Evolutionary conservation across 2,329 filamentous ascomycete genomes (phyloP), one percentile per base, ranked within the genome.

Genomic region (Scleromitrula shiraiana): DNA sequence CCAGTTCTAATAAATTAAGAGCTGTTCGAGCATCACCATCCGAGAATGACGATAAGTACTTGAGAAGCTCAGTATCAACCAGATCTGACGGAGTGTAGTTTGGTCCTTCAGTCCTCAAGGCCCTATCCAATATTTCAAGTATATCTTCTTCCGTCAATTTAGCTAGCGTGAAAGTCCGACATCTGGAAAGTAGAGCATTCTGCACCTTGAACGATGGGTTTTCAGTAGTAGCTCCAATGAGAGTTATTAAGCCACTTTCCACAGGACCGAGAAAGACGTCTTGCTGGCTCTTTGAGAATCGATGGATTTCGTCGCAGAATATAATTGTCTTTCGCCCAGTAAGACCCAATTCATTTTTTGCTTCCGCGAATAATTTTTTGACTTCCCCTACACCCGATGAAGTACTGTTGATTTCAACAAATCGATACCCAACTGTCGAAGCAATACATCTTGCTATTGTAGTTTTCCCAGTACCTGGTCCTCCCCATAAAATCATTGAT

Each of bases 171-270:
- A 98, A 97, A 0, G 88, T 95, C 23, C 93, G 78, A 67, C 91
- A 97, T 39, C 93, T 78, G 20, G 88, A 95, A 2, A 97, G 73
- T 46, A 98, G 73, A 2, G 93, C 91, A 55, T 80, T 83, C 58
- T 93, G 86, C 35, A 98, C 81, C 61, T 94, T 91, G 72, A 97
- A 97, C 4, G 85, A 91, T 0, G 93, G 93, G 57, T 98, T 98
- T 66, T 98, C 93, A 0, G 93, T 98, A 3, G 93, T 98, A 6
- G 93, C 93, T 9, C 90, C 93, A 52, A 97, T 93, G 24, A 98
- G 73, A 0, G 88, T 96, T 55, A 98, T 83, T 19, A 27, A 27
- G 23, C 93, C 93, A 1, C 82, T 82, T 67, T 98, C 93, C 19
- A 97, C 91, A 0, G 91, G 91, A 14, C 85, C 88, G 2, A 98